Evolutionary conservation across 345 rosid species (phyloP).

Genomic region (Xanthoceras sorbifolium): DNA sequence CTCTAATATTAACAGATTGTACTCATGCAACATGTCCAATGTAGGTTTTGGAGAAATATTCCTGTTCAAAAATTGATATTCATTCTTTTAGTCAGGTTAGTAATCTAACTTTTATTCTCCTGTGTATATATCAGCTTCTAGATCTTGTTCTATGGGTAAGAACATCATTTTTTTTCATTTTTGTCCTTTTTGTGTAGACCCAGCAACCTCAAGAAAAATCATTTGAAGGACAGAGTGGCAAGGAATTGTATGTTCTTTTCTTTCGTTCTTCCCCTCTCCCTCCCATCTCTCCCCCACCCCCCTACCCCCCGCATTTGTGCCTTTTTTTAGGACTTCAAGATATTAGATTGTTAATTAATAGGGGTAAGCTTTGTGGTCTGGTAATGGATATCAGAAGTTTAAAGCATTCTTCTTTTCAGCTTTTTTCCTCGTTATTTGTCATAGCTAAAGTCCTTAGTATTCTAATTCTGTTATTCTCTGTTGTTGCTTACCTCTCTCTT

Average conservation of each 20-base stretch:
- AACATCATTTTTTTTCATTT: not conserved
- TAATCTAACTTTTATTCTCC: conserved; percentile 2
- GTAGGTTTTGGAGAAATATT: conserved; percentile 53
- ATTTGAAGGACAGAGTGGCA: conserved; percentile 13
- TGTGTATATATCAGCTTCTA: not conserved
- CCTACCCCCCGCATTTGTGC: not conserved
- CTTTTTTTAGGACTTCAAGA: not conserved
- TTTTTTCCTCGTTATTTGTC: not conserved
- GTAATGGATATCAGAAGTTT: not conserved
- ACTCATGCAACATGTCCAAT: conserved; percentile 24
- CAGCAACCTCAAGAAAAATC: conserved; percentile 21
- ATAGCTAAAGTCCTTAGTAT: not conserved
- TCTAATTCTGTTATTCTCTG: not conserved
- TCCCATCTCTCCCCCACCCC: too few species aligned
- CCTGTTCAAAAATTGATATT: conserved; percentile 39
- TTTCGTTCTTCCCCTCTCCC: not conserved
- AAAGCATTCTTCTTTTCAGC: not conserved
- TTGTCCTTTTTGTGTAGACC: conserved; percentile 22
- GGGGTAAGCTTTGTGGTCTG: not conserved
- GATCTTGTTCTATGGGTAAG: not conserved
- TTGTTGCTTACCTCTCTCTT: not conserved
- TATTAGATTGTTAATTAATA: not conserved
- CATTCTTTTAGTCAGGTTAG: conserved; percentile 46
- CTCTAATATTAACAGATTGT: conserved; percentile 5
- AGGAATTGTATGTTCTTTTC: conserved; percentile 35